A percentile compares a stretch with the other conserved stretches of the same genome.
Conservation (phyloP, 768 basidiomycete species). For the Boletus coccyginus region DNA sequence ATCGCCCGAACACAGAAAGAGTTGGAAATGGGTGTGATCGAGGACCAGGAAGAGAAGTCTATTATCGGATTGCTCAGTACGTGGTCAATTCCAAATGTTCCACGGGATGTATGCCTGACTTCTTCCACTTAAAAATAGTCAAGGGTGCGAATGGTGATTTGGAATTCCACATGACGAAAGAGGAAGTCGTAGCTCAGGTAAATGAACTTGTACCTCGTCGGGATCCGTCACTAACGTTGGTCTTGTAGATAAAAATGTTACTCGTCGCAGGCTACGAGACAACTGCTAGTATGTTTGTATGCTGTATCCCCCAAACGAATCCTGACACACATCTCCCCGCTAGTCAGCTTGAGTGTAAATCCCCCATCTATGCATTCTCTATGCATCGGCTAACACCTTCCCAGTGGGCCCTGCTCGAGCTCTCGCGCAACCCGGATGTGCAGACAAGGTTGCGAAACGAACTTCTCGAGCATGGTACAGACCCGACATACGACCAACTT, state of each 20-base stretch:
- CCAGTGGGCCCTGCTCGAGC: slow-evolving; percentile 58
- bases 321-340: not conserved
- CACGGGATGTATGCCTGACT: not conserved
- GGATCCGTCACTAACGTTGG: not conserved
- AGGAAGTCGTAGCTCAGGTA: slow-evolving; percentile 30
- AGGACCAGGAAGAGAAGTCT: slow-evolving; percentile 22
- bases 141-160: slow-evolving; percentile 32
- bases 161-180: slow-evolving; percentile 22
- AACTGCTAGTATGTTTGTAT: slow-evolving; percentile 12
- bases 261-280: slow-evolving; percentile 24
- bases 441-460: slow-evolving; percentile 54
- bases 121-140: slow-evolving; percentile 22
- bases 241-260: slow-evolving; percentile 14
- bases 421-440: slow-evolving; percentile 42
- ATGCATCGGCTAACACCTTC: not conserved
- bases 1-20: slow-evolving; percentile 36
- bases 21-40: slow-evolving; percentile 20
- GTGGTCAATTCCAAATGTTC: slow-evolving; percentile 15
- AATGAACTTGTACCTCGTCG: not conserved
- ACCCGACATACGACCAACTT: slow-evolving; percentile 28
- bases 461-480: slow-evolving; percentile 39
- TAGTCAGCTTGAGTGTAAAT: slow-evolving; percentile 20
- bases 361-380: not conserved
- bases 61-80: slow-evolving; percentile 25
- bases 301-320: too few species aligned